Evolutionary conservation across 2,329 filamentous ascomycete species (phyloP), one percentile per base, ranked within the genome.

Genomic region (Cladosporium sp.): DNA sequence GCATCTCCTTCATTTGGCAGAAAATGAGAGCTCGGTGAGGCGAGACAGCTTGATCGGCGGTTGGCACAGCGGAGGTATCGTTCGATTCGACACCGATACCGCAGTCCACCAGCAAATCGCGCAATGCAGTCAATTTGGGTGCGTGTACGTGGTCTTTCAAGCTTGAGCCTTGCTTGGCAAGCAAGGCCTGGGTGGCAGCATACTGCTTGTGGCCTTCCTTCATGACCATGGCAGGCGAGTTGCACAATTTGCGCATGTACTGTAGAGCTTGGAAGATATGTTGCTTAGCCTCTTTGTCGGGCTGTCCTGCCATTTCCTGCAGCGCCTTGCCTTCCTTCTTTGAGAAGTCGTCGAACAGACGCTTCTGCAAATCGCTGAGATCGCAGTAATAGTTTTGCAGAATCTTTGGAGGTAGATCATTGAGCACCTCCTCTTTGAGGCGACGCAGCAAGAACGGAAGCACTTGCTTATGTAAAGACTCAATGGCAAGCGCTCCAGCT

Each of bases 1-100:
- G 85, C 96, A 99, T 99, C 78, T 99, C 95, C 80, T 99, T 99
- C 92, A 99, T 97, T 78, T 99, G 95, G 74, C 95, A 99, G 84
- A 99, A 99, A 71, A 99, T 91, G 31, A 99, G 86, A 0, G 95
- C 96, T 53, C 95, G 91, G 76, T 99, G 95, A 33, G 94, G 95
- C 68, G 95, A 97, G 77, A 99, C 96, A 49, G 93, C 96, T 77
- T 92, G 87, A 59, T 86, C 84, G 66, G 84, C 86, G 1, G 85
- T 83, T 18, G 85, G 84, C 14, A 90, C 77, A 50, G 76, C 76
- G 11, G 78, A 75, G 28, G 78, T 75, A 18, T 65, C 46, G 73
- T 72, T 81, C 18, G 87, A 86, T 68, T 93, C 89, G 46, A 90
- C 85, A 35, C 95, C 95, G 73, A 99, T 99, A 65, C 96, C 96